Base-by-base conservation (phyloP, 179 eudicot species). In the Spinacia oleracea region DNA sequence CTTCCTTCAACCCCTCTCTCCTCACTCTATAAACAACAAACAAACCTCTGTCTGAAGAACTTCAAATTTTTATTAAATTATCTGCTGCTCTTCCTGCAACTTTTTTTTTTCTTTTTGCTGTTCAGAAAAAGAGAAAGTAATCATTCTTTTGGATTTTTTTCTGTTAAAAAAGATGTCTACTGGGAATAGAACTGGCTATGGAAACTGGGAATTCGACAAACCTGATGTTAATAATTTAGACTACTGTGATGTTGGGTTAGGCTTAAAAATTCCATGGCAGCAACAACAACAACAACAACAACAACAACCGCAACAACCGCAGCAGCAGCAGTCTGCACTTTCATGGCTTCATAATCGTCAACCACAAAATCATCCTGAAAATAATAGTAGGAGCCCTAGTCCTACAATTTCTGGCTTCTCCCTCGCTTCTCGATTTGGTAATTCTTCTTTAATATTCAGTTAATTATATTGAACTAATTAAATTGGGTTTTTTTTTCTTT, bases 191-290 rank as follows among this genome's bases (percentile, higher is more conserved):
- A 77, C 58, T 65, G 79, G 78, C 68, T 51, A 43, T 38, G 71
- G 60, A 70, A 81, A 63, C 48, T 77, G 78, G 74, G 74, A 71
- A 29, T 46, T 71, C 56, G 86, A 85, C 78, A 85, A 83, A 80
- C 11, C 40, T 27, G 84, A 74, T 27, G 62, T 42, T 23, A 43
- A 43, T 23, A 43, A 43, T n/a, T 69, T 50, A 43, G 77, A 42
- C 48, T 72, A 69, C 23, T 83, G 85, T 74, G 87, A 90, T 83
- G 88, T 90, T 83, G 93, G 87, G 25, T 84, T 89, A 79, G 90
- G 83, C 76, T 83, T 89, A 79, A 89, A 81, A 79, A 81, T 82
- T 80, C 89, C 85, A 69, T 67, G 58, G 20, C 84, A 66, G 0
- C 78, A 72, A 4, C 77, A 71, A 38, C 76, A 73, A 34, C 62